Evolutionary conservation across 225 moss, liverwort and hornwort species (phyloP), one percentile per base, ranked within the genome.

Genomic region (Climacium dendroides): DNA sequence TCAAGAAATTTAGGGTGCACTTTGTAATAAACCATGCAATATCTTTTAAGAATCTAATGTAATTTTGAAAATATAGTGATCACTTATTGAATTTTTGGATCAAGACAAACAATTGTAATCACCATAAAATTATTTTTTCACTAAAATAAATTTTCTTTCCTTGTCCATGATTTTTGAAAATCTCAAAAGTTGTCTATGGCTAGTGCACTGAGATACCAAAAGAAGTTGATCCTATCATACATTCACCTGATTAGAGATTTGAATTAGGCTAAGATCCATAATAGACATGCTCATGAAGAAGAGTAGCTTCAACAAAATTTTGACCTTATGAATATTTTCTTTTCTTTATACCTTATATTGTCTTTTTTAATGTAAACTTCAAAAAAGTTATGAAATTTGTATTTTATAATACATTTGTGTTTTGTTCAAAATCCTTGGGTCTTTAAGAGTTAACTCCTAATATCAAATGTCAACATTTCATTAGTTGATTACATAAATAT

Each of bases 381-480:
- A 39, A 39, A 69, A 69, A 13, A 7, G 0, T 24, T 24, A 24
- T 24, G 3, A 26, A 43, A 43, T 5, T 15, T 43, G 15, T 41
- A 43, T 41, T 71, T 70, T 15, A 39, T 26, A 43, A 26, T 5
- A 15, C 26, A 26, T 71, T 43, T 71, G 16, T 28, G 0, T 10
- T 45, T 28, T 71, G 5, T 26, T 5, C 8, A 15, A 41, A 9
- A 70, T 0, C 8, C 10, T 17, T 28, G 3, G 9, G 3, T 39
- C 14, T 71, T 71, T 71, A 9, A 2, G 0, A n/a, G n/a, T 71
- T 1, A 43, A 43, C 5, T 71, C 9, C 10, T n/a, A 28, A 16
- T 3, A 0, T 25, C 0, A 0, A 0, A 2, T 28, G 10, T 43
- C 17, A 45, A 16, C 24, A 24, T 39, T 69, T 69, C 8, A 39